phyloP scores from a whole-genome alignment of 176 grass and related monocot genomes.

The Tillandsia leiboldiana region DNA sequence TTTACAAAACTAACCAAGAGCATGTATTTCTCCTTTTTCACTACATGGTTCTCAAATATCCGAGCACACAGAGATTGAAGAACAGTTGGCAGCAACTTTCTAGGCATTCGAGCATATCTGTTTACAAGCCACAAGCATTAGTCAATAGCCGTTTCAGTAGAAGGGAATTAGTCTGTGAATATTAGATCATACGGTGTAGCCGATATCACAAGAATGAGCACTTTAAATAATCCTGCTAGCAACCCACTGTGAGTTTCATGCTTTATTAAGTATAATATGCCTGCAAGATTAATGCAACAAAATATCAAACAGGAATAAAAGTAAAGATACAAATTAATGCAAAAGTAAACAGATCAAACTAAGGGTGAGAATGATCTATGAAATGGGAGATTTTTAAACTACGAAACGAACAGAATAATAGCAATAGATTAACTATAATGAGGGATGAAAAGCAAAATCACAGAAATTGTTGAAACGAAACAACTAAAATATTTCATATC shows the following conservation, averaged over 20 bases:
- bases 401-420: neutral
- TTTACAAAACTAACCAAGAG: conserved; percentile 59
- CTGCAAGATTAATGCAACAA: conserved; percentile 42
- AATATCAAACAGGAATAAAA: neutral
- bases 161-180: neutral
- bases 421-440: too few species aligned
- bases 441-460: too few species aligned
- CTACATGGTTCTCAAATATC: conserved; percentile 25
- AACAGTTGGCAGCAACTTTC: conserved; percentile 57
- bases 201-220: conserved; percentile 77
- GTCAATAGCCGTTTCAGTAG: neutral
- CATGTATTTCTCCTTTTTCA: conserved; percentile 58
- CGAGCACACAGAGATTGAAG: conserved; percentile 49
- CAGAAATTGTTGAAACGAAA: too few species aligned
- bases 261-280: conserved; percentile 63
- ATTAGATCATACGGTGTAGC: conserved; percentile 69
- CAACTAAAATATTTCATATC: too few species aligned
- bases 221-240: conserved; percentile 51
- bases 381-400: neutral
- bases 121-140: conserved; percentile 17
- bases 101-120: conserved; percentile 84
- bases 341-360: conserved; percentile 6
- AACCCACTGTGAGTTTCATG: conserved; percentile 62
- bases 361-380: neutral
- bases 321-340: conserved; percentile 14